Conservation (phyloP, 1,139 yeast genomes). For the Pichia terricola region DNA sequence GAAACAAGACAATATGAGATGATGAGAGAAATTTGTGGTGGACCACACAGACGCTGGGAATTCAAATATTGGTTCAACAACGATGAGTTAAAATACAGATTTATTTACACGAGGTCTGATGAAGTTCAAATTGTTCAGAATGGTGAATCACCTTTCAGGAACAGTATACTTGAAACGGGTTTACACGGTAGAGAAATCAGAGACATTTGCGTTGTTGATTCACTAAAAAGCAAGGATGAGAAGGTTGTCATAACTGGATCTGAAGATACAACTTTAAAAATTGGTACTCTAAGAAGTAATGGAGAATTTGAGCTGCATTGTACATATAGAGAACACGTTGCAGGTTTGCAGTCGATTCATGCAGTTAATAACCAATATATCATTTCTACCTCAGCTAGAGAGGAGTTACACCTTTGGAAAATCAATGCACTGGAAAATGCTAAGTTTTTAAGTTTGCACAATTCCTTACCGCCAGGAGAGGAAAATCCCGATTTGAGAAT, state of each 20-base stretch:
- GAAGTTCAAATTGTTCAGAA: constrained; percentile 26
- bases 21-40: constrained; percentile 74
- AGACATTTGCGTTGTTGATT: constrained; percentile 43
- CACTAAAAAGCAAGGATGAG: constrained; percentile 15
- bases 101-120: constrained; percentile 50
- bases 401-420: constrained; percentile 79
- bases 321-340: constrained; percentile 71
- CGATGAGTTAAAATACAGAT: constrained; percentile 19
- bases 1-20: constrained; percentile 70
- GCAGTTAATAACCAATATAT: constrained; percentile 49
- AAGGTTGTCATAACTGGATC: constrained; percentile 62
- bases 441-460: constrained; percentile 38
- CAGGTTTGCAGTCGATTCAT: constrained; percentile 73
- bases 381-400: constrained; percentile 76
- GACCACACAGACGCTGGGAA: constrained; percentile 81
- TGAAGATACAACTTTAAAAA: constrained; percentile 73
- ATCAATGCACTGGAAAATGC: constrained; percentile 46
- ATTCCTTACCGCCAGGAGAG: constrained; percentile 37
- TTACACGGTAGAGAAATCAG: constrained; percentile 88
- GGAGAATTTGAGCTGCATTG: constrained; percentile 43
- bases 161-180: constrained; percentile 39
- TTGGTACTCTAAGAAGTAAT: constrained; percentile 35
- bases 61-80: constrained; percentile 26
- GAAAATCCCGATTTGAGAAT: constrained; percentile 74
- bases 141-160: constrained; percentile 11